These are phyloP conservation scores for Lactarius akahatsu DNA, from an alignment of 768 basidiomycete species.

Conservation along the genomic window DNA sequence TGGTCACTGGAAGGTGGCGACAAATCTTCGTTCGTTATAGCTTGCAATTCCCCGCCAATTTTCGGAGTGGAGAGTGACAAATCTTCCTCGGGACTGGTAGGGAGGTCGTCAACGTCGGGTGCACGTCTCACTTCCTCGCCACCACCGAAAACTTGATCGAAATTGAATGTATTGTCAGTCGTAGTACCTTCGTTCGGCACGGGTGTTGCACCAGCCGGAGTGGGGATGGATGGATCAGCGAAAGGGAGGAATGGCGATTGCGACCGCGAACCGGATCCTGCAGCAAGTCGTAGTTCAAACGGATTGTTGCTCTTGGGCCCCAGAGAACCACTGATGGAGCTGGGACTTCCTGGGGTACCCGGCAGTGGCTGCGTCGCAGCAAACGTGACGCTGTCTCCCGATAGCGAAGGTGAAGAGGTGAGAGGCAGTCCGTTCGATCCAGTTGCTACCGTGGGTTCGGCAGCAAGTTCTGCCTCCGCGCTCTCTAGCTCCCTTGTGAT, in stretches of 20 bases:
- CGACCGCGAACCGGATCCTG: constrained; percentile 45
- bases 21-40: constrained; percentile 26
- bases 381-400: constrained; percentile 47
- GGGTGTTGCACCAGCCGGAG: constrained; percentile 7
- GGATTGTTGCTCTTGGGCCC: constrained; percentile 83
- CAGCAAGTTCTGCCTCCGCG: constrained; percentile 51
- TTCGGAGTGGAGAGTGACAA: constrained; percentile 6
- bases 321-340: constrained; percentile 46
- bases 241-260: constrained; percentile 63
- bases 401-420: constrained; percentile 39
- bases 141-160: constrained; percentile 36
- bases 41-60: not conserved
- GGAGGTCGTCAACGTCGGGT: constrained; percentile 11
- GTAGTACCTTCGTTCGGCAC: constrained; percentile 31
- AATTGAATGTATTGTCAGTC: constrained; percentile 51
- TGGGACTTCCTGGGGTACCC: constrained; percentile 53
- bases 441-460: constrained; percentile 32
- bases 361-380: constrained; percentile 77
- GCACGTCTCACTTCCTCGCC: constrained; percentile 21
- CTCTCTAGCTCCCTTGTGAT: constrained; percentile 56
- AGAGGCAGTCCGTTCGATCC: constrained; percentile 33
- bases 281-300: constrained; percentile 69
- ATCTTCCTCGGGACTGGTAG: constrained; percentile 1
- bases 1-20: constrained; percentile 42
- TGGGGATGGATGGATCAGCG: constrained; percentile 38